Percentiles rank a stretch among this genome's conserved stretches.
phyloP scores from a whole-genome alignment of 2,329 filamentous ascomycete species.

The Aspergillus felis region DNA sequence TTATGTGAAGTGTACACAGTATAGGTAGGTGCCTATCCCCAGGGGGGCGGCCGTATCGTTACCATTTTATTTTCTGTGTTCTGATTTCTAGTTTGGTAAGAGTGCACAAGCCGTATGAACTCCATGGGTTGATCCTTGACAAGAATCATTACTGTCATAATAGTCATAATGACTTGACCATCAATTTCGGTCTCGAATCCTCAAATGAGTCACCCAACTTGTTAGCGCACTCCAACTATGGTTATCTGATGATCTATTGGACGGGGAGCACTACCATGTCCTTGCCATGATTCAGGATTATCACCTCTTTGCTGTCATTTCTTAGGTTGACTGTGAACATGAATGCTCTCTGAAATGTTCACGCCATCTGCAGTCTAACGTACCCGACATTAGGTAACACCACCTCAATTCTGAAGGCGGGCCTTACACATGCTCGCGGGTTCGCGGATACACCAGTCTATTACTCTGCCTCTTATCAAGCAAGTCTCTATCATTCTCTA shows the following conservation, averaged over 20 bases:
- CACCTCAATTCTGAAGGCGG: too few relatives aligned
- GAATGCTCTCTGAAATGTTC: background rate
- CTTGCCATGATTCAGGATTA: background rate
- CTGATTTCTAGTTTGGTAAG: too few relatives aligned
- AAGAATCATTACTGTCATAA: too few relatives aligned
- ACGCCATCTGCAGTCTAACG: slow-evolving; percentile 16
- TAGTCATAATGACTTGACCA: background rate
- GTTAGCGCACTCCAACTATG: background rate
- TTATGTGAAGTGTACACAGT: too few relatives aligned
- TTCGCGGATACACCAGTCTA: background rate
- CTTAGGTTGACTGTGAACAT: too few relatives aligned
- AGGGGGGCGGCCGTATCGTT: too few relatives aligned
- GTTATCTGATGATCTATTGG: background rate
- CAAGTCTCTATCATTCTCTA: background rate
- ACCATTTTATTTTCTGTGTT: too few relatives aligned
- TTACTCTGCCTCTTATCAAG: background rate
- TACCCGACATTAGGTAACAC: slow-evolving; percentile 11
- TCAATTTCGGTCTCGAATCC: background rate
- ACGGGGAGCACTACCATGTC: background rate
- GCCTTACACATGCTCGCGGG: background rate
- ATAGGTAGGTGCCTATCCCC: too few relatives aligned
- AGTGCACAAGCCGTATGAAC: too few relatives aligned
- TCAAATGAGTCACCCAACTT: background rate
- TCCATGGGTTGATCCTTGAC: too few relatives aligned
- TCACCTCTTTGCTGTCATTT: background rate